phyloP scores from a whole-genome alignment of 257 asterid genomes.

The Vinca minor region DNA sequence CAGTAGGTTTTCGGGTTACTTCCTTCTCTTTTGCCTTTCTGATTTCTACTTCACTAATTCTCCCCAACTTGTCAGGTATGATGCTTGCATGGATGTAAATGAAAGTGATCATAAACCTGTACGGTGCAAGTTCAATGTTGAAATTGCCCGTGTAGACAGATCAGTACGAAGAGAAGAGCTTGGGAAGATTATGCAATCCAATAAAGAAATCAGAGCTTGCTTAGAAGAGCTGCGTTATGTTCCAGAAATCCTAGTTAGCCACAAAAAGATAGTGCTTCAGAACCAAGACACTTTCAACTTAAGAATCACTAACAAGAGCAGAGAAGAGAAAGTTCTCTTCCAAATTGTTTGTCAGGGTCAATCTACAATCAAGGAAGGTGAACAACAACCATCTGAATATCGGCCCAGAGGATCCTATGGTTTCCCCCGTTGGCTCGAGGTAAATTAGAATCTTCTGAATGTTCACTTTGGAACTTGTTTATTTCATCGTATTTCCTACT shows the following conservation, averaged over 20 bases:
- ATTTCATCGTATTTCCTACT: too few relatives aligned
- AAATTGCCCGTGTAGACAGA: conserved; percentile 70
- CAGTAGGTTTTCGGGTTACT: conserved; percentile 42
- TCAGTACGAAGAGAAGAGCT: conserved; percentile 70
- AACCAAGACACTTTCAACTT: conserved; percentile 59
- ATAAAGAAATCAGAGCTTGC: conserved; percentile 32
- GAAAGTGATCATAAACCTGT: conserved; percentile 98
- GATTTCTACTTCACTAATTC: background rate
- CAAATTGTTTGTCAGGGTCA: conserved; percentile 78
- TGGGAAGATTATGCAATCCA: conserved; percentile 51
- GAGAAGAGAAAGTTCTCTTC: conserved; percentile 45
- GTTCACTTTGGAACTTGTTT: background rate
- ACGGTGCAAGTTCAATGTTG: conserved; percentile 71
- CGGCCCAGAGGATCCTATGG: conserved; percentile 68
- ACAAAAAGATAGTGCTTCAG: conserved; percentile 48
- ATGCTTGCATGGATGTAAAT: conserved; percentile 86
- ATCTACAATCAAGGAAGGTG: conserved; percentile 44
- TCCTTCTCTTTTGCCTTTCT: background rate
- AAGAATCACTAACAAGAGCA: conserved; percentile 63
- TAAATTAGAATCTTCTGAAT: conserved; percentile 9
- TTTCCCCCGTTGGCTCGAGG: conserved; percentile 97
- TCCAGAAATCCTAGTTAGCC: conserved; percentile 56
- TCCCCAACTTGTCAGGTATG: conserved; percentile 41
- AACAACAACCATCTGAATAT: conserved; percentile 32
- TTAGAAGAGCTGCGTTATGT: conserved; percentile 47